phyloP scores from a whole-genome alignment of 495 filamentous ascomycete species.

The Penicillium bovifimosum region DNA sequence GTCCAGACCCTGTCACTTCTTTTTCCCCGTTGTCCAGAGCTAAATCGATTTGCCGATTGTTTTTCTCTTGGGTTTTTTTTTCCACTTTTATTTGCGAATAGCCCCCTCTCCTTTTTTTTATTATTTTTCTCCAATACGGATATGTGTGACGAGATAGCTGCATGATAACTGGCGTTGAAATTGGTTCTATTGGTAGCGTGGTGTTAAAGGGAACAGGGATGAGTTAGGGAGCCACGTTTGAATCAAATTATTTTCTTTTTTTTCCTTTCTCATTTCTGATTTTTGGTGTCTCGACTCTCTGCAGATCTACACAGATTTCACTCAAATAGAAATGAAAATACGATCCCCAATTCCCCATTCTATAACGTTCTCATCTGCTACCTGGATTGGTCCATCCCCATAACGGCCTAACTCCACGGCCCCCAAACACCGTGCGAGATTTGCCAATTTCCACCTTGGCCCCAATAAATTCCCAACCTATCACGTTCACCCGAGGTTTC shows the following conservation, averaged over 20 bases:
- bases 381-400: not conserved
- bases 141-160: slow-evolving; percentile 10
- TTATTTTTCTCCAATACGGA: not conserved
- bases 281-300: not conserved
- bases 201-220: slow-evolving; percentile 1
- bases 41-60: not conserved
- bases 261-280: not conserved
- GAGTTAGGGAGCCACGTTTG: slow-evolving; percentile 1
- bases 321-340: not conserved
- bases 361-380: not conserved
- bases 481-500: not conserved
- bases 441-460: not conserved
- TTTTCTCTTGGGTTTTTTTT: not conserved
- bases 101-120: slow-evolving; percentile 2
- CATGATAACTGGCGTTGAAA: slow-evolving; percentile 4
- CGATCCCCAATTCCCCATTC: not conserved
- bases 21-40: not conserved
- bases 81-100: not conserved
- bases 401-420: slow-evolving; percentile 4
- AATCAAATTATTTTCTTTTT: not conserved
- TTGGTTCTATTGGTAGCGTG: slow-evolving; percentile 4
- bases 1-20: not conserved
- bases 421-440: slow-evolving; percentile 6
- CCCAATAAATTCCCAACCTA: not conserved
- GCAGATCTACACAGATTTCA: slow-evolving; percentile 1